These are phyloP conservation scores for Cordyceps pruinosa DNA, from an alignment of 2,329 filamentous ascomycete species.

Conservation along the genomic window DNA sequence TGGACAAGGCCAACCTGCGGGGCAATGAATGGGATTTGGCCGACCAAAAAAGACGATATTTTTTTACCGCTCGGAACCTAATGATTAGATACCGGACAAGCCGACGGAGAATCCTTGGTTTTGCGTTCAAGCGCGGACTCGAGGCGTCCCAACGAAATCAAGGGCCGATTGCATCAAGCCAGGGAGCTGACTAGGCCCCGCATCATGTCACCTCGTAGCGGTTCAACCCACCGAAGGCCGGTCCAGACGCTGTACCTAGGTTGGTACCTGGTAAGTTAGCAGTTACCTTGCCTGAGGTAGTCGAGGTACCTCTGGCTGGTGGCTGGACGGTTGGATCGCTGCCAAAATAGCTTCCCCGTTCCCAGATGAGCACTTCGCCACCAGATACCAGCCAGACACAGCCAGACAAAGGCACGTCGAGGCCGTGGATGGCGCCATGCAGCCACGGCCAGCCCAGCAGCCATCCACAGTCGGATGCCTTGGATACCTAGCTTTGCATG, in stretches of 20 bases:
- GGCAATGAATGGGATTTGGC: not conserved
- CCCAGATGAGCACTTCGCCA: not conserved
- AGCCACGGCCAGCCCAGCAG: not conserved
- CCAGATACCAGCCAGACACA: not conserved
- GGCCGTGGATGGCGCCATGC: not conserved
- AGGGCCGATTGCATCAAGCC: slow-evolving; percentile 3
- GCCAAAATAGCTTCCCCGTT: not conserved
- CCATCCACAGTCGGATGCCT: not conserved
- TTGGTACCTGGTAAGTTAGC: too few relatives aligned
- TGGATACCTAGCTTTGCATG: not conserved
- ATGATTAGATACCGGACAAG: not conserved
- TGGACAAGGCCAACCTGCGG: too few relatives aligned
- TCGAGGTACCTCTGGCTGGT: too few relatives aligned
- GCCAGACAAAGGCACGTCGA: not conserved
- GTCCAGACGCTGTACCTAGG: slow-evolving; percentile 8
- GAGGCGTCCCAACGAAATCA: not conserved
- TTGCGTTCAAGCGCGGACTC: not conserved
- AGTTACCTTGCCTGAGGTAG: too few relatives aligned
- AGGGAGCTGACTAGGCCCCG: not conserved
- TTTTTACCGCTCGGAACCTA: not conserved
- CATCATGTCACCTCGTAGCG: not conserved
- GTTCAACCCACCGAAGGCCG: not conserved
- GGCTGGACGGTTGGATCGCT: not conserved
- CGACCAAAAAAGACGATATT: not conserved
- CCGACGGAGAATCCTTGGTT: not conserved